Evolutionary conservation across 1,284 basidiomycete genomes (phyloP), one percentile per base, ranked within the genome.

Genomic region (Microbotryum silenes-acaulis): DNA sequence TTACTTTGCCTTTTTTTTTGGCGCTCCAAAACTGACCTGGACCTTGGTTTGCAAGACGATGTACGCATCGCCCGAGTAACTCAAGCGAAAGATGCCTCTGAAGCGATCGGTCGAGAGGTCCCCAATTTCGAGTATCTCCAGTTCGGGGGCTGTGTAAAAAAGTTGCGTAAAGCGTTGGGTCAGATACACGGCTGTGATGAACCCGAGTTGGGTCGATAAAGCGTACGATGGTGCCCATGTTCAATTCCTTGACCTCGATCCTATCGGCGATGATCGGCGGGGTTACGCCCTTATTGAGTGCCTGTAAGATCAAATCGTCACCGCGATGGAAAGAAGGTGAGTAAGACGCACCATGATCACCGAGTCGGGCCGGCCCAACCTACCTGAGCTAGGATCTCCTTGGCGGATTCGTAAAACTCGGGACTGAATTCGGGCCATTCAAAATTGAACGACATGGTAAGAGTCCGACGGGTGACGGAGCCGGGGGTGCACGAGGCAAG

Each of bases 111-210:
- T 82, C 25, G 92, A 93, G 57, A 99, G 82, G 76, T 98, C 96
- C 25, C 96, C 96, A 71, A 99, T 97, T 74, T 98, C 94, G 51
- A 96, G 85, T 71, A 99, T 89, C 74, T 97, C 93, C 23, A 99
- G 82, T 67, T 97, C 94, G 50, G 96, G 23, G 96, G 94, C 91
- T 92, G 27, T 27, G 5, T 27, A 6, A 27, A 6, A 27, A 25
- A 23, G 23, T 23, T 23, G 23, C 27, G 27, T 27, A 27, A 27
- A 6, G 5, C 27, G 6, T 27, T 27, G 4, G 27, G 27, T 27
- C 27, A 27, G 27, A 27, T 6, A 27, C 5, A 27, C 5, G 6
- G 27, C 27, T 27, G 6, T 6, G 27, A 27, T 27, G 27, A 27
- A 27, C 25, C 25, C 27, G 27, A 27, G 27, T 27, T 27, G 6